Conservation (phyloP, 371 early-diverging fungal species). For the Modicella reniformis region DNA sequence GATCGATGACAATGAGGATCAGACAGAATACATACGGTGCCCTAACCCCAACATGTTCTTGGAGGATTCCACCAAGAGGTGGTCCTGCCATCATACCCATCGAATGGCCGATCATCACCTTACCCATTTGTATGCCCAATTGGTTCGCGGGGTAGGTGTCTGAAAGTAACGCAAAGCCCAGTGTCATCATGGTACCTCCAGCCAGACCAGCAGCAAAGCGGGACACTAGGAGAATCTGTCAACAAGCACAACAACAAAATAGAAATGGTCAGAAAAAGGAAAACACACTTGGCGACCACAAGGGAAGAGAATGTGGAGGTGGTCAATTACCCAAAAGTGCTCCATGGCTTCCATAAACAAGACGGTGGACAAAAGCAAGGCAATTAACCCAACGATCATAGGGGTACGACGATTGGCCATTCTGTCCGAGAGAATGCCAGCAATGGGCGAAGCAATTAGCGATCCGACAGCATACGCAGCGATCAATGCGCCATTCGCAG, state of each 20-base stretch:
- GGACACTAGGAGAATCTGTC: slow-evolving; percentile 59
- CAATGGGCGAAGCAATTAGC: slow-evolving; percentile 33
- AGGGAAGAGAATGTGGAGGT: background rate
- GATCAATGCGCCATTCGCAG: slow-evolving; percentile 43
- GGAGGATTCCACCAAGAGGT: slow-evolving; percentile 52
- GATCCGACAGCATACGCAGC: slow-evolving; percentile 42
- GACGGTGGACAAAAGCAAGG: slow-evolving; percentile 64
- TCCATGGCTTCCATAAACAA: slow-evolving; percentile 65
- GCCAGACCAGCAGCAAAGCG: slow-evolving; percentile 71
- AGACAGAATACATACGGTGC: slow-evolving; percentile 80
- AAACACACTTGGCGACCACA: background rate
- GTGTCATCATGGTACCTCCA: slow-evolving; percentile 69
- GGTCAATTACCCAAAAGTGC: slow-evolving; percentile 56
- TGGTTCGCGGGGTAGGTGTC: slow-evolving; percentile 68
- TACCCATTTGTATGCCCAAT: slow-evolving; percentile 70
- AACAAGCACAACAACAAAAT: too few relatives aligned
- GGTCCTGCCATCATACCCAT: slow-evolving; percentile 49
- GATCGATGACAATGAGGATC: slow-evolving; percentile 70
- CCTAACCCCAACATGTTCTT: slow-evolving; percentile 70
- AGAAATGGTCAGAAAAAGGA: background rate
- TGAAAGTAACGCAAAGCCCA: slow-evolving; percentile 67
- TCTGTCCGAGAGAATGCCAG: slow-evolving; percentile 40
- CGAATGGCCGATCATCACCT: slow-evolving; percentile 54
- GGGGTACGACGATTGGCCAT: slow-evolving; percentile 52
- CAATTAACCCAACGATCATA: slow-evolving; percentile 68